phyloP scores from a whole-genome alignment of 352 stramenopile genomes.

The Thraustochytrium striatum region DNA sequence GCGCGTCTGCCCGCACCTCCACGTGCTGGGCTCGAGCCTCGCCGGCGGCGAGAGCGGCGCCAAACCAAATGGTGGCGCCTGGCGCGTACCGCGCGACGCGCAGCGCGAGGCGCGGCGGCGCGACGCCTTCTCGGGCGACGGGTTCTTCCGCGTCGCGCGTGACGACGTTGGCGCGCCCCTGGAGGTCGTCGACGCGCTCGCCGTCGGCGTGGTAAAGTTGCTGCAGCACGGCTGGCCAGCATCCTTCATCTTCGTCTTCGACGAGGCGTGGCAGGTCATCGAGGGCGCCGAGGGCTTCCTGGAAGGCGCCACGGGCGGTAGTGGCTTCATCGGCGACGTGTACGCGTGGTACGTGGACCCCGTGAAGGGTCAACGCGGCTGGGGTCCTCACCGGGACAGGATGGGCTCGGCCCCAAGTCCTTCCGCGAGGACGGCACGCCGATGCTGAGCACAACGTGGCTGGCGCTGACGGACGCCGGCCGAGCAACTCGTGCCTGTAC shows the following conservation, averaged over 20 bases:
- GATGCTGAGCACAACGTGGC: conserved; percentile 42
- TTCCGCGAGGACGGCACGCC: conserved; percentile 26
- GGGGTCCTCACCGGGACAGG: conserved; percentile 39
- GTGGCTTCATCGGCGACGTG: conserved; percentile 40
- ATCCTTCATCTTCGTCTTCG: conserved; percentile 48
- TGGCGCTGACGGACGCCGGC: conserved; percentile 39
- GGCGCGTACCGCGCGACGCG: too few relatives aligned
- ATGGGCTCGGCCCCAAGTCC: conserved; percentile 39
- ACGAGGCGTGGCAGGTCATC: conserved; percentile 42
- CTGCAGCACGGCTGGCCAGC: conserved; percentile 44
- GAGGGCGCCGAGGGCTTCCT: neutral
- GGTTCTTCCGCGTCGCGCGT: conserved; percentile 30
- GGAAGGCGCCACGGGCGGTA: conserved; percentile 15
- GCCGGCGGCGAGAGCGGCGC: neutral
- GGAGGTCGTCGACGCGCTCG: conserved; percentile 28
- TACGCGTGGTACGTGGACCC: conserved; percentile 48
- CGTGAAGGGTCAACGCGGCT: conserved; percentile 5
- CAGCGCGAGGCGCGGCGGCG: neutral
- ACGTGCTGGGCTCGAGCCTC: neutral
- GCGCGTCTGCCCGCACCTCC: conserved; percentile 37
- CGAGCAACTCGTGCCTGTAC: conserved; percentile 47
- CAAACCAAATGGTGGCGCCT: too few relatives aligned
- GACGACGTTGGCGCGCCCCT: neutral
- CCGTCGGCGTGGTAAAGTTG: conserved; percentile 19
- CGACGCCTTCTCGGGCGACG: conserved; percentile 23